Evolutionary conservation across 1,284 basidiomycete species (phyloP).

Genomic region (Thecaphora thlaspeos): DNA sequence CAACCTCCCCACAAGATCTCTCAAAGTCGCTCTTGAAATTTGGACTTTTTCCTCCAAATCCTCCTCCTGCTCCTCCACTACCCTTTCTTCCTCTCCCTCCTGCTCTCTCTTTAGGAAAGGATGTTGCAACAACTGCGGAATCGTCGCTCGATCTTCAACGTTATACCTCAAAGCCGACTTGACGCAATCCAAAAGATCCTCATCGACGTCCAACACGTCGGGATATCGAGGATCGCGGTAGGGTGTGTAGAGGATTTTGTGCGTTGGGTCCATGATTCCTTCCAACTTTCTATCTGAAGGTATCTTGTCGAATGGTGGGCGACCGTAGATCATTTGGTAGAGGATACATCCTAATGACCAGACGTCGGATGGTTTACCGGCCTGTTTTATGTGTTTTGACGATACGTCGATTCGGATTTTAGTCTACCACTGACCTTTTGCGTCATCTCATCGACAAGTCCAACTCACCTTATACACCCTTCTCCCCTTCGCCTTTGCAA

Average conservation of each 20-base stretch:
- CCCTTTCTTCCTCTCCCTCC: constrained; percentile 9
- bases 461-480: constrained; percentile 54
- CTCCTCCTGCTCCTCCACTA: constrained; percentile 5
- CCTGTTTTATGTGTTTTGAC: constrained; percentile 11
- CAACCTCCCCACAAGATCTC: constrained; percentile 41
- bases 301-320: constrained; percentile 83
- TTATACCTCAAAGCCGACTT: constrained; percentile 71
- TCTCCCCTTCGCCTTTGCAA: constrained; percentile 48
- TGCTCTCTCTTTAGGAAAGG: constrained; percentile 55
- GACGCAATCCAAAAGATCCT: constrained; percentile 71
- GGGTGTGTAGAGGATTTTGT: constrained; percentile 74
- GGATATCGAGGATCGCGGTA: constrained; percentile 64
- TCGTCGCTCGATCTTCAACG: constrained; percentile 76
- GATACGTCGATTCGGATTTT: no score
- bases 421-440: background rate
- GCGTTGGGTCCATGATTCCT: constrained; percentile 73
- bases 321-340: constrained; percentile 92
- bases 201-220: constrained; percentile 63
- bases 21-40: constrained; percentile 32
- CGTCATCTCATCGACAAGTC: background rate
- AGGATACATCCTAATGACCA: constrained; percentile 97
- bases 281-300: constrained; percentile 88
- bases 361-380: constrained; percentile 66
- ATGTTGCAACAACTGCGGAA: constrained; percentile 65
- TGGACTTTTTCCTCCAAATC: constrained; percentile 31